These are phyloP conservation scores for Fusarium veterinarium DNA, from an alignment of 2,329 filamentous ascomycete genomes.

Conservation along the genomic window DNA sequence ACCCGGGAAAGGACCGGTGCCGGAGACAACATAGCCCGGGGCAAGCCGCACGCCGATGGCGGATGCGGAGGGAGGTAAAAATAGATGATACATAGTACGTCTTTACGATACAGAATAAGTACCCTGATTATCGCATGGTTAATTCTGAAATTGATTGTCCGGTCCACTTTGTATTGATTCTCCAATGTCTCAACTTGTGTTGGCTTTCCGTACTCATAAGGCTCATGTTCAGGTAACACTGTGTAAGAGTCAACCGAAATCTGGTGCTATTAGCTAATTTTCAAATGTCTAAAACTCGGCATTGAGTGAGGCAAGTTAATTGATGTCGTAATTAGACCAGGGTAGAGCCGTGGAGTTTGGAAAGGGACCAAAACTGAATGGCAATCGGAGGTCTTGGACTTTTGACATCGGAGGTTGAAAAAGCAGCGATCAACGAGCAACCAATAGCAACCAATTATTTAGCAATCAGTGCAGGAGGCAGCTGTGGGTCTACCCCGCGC, in stretches of 20 bases:
- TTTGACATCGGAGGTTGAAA: slow-evolving; percentile 44
- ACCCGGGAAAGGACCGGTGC: slow-evolving; percentile 40
- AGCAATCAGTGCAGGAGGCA: slow-evolving; percentile 45
- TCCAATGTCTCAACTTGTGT: not conserved
- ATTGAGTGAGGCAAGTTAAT: not conserved
- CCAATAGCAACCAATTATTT: slow-evolving; percentile 44
- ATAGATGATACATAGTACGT: slow-evolving; percentile 13
- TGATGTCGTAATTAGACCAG: slow-evolving; percentile 34
- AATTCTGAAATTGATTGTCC: too few species aligned
- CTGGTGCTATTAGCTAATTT: slow-evolving; percentile 4
- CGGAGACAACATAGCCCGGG: slow-evolving; percentile 26
- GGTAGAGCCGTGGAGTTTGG: slow-evolving; percentile 12
- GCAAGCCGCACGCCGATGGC: slow-evolving; percentile 32
- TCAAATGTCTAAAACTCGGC: not conserved
- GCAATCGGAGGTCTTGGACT: slow-evolving; percentile 21
- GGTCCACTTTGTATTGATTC: not conserved
- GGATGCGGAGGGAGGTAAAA: slow-evolving; percentile 30
- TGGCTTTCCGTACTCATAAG: not conserved
- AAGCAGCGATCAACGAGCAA: slow-evolving; percentile 30
- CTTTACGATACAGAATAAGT: slow-evolving; percentile 3
- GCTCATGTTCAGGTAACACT: not conserved
- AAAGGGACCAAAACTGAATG: slow-evolving; percentile 8
- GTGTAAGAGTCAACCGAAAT: not conserved
- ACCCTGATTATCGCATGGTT: not conserved
- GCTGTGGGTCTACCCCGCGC: slow-evolving; percentile 46